Evolutionary conservation across 2,329 filamentous ascomycete species (phyloP), one percentile per base, ranked within the genome.

Genomic region (Exophiala alcalophila): DNA sequence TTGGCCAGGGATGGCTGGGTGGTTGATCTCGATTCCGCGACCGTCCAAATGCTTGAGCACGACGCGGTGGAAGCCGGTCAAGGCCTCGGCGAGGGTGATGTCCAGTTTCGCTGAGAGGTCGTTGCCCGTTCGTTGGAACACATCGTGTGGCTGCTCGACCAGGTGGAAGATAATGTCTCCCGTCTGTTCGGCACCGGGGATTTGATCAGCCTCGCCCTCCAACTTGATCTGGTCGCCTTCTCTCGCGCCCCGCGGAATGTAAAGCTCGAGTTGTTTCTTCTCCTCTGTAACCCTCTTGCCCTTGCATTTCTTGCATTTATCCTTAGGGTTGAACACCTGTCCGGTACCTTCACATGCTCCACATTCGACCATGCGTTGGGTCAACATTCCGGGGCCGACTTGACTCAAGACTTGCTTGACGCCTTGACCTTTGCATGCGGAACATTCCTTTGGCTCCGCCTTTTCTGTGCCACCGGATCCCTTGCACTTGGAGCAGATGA

Each of bases 281-380:
- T 92, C 86, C 59, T 89, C 84, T 30, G 81, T 80, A 10, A 87
- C 89, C 50, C 87, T 80, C 65, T 86, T 86, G 60, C 92, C 92
- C 70, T 97, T 97, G 80, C 92, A 98, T 73, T 92, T 96, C 76
- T 94, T 95, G 75, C 92, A 98, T 62, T 88, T 87, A 61, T 98
- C 92, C 73, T 97, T 97, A 61, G 95, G 88, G 66, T 91, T 91
- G 71, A 82, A 94, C 60, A 90, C 81, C 60, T 83, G 81, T 4
- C 92, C 92, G n/a, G 81, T 78, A 23, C 90, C 91, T 47, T 82
- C 76, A 68, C 92, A 98, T 59, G 84, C 82, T 58, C 84, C 82
- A 66, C 92, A 98, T 24, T 82, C 67, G 25, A 90, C 80, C 5
- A 83, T 80, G 59, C 88, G 83, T 59, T 88, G 84, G 20, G 87